These are phyloP conservation scores for Cercospora berteroae DNA, from an alignment of 2,329 filamentous ascomycete species.

Conservation along the genomic window DNA sequence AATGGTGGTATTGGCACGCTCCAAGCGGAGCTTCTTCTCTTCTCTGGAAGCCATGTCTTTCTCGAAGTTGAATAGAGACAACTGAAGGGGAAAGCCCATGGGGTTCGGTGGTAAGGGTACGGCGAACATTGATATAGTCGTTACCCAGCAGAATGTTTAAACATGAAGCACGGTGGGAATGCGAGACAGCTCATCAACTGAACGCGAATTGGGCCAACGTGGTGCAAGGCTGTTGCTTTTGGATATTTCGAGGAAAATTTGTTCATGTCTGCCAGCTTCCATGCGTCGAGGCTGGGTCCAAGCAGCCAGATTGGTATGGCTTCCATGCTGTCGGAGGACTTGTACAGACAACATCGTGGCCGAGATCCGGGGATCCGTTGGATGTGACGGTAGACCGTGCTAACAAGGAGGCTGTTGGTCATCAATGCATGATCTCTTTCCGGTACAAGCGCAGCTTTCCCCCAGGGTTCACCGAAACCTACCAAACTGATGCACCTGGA, in stretches of 20 bases:
- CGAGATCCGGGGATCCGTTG: not conserved
- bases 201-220: not conserved
- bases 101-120: not conserved
- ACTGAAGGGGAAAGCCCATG: slow-evolving; percentile 7
- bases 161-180: not conserved
- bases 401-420: not conserved
- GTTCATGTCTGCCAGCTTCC: not conserved
- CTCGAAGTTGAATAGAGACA: slow-evolving; percentile 5
- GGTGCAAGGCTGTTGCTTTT: not conserved
- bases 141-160: not conserved
- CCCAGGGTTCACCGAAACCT: not conserved
- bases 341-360: not conserved
- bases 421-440: slow-evolving; percentile 2
- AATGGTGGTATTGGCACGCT: not conserved
- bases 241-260: not conserved
- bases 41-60: slow-evolving; percentile 1
- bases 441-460: not conserved
- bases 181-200: not conserved
- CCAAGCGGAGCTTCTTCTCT: slow-evolving; percentile 5
- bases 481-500: not conserved
- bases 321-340: not conserved
- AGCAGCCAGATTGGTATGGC: not conserved
- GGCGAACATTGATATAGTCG: slow-evolving; percentile 1
- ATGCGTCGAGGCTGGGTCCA: not conserved
- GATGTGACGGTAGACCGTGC: not conserved